Evolutionary conservation across 2,329 filamentous ascomycete genomes (phyloP).

Genomic region (Diplodia scrobiculata): DNA sequence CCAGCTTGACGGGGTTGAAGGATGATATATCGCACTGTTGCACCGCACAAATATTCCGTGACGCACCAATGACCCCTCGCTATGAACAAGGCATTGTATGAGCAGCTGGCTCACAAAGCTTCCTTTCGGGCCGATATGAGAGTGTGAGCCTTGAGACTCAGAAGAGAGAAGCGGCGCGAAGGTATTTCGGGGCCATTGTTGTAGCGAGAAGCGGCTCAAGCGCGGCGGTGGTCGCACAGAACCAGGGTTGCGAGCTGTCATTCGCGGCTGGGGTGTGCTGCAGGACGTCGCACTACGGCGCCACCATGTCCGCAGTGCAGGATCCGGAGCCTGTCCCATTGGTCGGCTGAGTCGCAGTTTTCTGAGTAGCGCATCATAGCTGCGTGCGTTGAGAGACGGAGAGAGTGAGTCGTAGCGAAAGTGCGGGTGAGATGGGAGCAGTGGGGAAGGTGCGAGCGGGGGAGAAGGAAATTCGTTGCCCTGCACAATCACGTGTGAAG

Average conservation of each 20-base stretch:
- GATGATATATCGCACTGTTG: background rate
- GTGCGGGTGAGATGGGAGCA: too few relatives aligned
- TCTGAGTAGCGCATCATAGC: background rate
- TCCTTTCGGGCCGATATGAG: too few relatives aligned
- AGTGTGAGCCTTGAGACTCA: too few relatives aligned
- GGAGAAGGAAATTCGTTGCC: background rate
- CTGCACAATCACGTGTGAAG: background rate
- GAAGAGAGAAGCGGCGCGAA: background rate
- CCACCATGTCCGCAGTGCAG: background rate
- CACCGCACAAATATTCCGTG: background rate
- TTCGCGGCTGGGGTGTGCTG: conserved; percentile 6
- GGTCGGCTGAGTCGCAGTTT: background rate
- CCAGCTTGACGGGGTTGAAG: background rate
- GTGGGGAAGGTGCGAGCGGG: background rate
- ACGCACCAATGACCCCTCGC: background rate
- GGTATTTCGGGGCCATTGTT: background rate
- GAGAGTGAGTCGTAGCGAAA: background rate
- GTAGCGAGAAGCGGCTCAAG: background rate
- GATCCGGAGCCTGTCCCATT: background rate
- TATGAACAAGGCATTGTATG: background rate
- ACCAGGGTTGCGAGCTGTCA: conserved; percentile 6
- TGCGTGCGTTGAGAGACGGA: background rate
- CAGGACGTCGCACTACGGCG: background rate
- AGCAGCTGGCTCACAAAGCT: too few relatives aligned
- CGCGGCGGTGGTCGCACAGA: background rate